Evolutionary conservation across 257 asterid genomes (phyloP).

Genomic region (Gentiana macrophylla): DNA sequence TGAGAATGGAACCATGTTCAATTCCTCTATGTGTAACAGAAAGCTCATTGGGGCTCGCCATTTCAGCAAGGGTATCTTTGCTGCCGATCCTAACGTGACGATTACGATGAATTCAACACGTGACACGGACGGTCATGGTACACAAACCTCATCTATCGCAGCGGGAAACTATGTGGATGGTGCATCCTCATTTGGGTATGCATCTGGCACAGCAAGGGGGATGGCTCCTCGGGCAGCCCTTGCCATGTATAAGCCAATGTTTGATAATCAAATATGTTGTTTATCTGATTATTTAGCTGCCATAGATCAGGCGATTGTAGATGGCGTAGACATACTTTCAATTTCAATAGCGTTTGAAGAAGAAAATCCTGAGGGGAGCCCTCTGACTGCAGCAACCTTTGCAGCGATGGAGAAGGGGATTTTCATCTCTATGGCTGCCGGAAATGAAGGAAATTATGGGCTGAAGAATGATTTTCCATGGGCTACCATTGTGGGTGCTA

Average conservation of each 20-base stretch:
- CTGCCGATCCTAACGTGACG: slow-evolving; percentile 13
- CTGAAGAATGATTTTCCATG: slow-evolving; percentile 30
- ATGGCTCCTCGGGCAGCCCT: slow-evolving; percentile 31
- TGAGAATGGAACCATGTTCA: slow-evolving; percentile 28
- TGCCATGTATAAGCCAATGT: slow-evolving; percentile 29
- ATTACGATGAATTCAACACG: slow-evolving; percentile 41
- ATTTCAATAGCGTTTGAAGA: slow-evolving; percentile 14
- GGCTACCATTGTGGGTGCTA: slow-evolving; percentile 25
- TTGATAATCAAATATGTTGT: slow-evolving; percentile 14
- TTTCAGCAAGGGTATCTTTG: slow-evolving; percentile 35
- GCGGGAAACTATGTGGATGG: slow-evolving; percentile 31
- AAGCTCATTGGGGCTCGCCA: slow-evolving; percentile 18
- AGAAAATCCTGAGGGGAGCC: slow-evolving; percentile 15
- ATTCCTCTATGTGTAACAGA: slow-evolving; percentile 29
- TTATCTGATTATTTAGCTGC: slow-evolving; percentile 36
- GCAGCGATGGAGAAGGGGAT: slow-evolving; percentile 33
- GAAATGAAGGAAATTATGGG: slow-evolving; percentile 12
- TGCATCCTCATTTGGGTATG: slow-evolving; percentile 32
- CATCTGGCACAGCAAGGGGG: slow-evolving; percentile 35
- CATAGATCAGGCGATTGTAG: slow-evolving; percentile 40
- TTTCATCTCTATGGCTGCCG: slow-evolving; percentile 34
- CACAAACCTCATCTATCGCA: slow-evolving; percentile 31
- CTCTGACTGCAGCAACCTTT: slow-evolving; percentile 30
- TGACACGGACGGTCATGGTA: slow-evolving; percentile 34
- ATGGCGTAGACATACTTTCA: slow-evolving; percentile 34